phyloP scores from a whole-genome alignment of 371 early-diverging fungal genomes.

The Amoeboaphelidium protococcarum region DNA sequence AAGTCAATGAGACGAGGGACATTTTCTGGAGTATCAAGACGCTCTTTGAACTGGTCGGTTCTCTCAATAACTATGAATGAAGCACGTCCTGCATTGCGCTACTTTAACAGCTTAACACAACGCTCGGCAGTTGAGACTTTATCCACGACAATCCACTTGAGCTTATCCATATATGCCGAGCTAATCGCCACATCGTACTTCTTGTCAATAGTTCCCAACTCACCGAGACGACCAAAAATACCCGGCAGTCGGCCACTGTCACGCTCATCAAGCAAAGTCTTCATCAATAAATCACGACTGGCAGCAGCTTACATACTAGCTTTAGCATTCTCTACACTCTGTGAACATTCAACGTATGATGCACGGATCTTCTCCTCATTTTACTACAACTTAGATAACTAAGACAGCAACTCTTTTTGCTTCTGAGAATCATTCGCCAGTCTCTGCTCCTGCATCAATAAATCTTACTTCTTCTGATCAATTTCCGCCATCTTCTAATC shows the following conservation, averaged over 20 bases:
- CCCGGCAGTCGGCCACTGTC: constrained; percentile 27
- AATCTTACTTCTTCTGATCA: constrained; percentile 8
- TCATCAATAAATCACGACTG: background rate
- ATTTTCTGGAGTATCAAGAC: constrained; percentile 43
- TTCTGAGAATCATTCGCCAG: background rate
- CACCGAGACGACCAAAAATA: constrained; percentile 65
- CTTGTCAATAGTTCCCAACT: constrained; percentile 78
- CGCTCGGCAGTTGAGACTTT: constrained; percentile 70
- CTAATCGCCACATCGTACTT: constrained; percentile 91
- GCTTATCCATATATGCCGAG: constrained; percentile 48
- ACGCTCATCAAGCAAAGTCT: constrained; percentile 43
- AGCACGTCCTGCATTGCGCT: constrained; percentile 64
- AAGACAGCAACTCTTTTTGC: background rate
- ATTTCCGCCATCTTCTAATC: constrained; percentile 11
- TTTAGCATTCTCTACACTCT: background rate
- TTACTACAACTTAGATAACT: background rate
- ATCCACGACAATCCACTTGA: constrained; percentile 90
- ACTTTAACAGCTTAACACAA: constrained; percentile 71
- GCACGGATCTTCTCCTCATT: background rate
- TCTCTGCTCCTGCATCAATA: background rate
- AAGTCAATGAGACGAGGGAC: constrained; percentile 77
- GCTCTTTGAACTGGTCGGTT: constrained; percentile 8
- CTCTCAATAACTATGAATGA: constrained; percentile 71
- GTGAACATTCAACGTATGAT: too few species aligned
- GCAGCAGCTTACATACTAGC: background rate